Evolutionary conservation across 2,329 filamentous ascomycete genomes (phyloP).

Genomic region (Cercospora zeae-maydis): DNA sequence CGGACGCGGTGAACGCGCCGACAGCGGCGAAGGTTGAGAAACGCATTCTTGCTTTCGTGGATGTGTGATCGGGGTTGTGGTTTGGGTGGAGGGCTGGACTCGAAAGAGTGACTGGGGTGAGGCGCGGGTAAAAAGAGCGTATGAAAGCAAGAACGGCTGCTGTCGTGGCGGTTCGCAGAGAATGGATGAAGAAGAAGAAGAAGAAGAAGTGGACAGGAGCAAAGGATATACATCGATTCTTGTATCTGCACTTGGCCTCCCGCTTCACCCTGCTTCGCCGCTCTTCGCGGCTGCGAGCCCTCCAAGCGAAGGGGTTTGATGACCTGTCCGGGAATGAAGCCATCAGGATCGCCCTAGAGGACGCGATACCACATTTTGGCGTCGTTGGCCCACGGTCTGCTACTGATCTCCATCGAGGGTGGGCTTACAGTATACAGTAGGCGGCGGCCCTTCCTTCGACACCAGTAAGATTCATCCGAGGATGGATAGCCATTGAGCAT

Average conservation of each 20-base stretch:
- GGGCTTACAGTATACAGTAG: not conserved
- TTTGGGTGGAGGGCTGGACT: not conserved
- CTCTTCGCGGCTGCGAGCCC: not conserved
- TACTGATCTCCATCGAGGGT: constrained; percentile 2
- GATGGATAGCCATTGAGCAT: not conserved
- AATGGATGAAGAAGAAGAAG: not conserved
- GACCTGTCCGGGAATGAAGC: not conserved
- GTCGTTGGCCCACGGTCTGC: not conserved
- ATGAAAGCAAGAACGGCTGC: constrained; percentile 16
- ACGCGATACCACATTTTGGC: not conserved
- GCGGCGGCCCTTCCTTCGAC: not conserved
- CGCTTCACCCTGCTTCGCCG: not conserved
- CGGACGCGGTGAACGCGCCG: constrained; percentile 19
- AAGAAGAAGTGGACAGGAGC: not conserved
- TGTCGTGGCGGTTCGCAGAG: constrained; percentile 9
- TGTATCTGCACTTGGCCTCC: constrained; percentile 6
- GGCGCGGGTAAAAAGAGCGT: not conserved
- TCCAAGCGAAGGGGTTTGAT: constrained; percentile 7
- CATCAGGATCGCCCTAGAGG: not conserved
- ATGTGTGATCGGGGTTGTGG: not conserved
- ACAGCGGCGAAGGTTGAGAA: constrained; percentile 22
- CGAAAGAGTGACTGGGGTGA: constrained; percentile 24
- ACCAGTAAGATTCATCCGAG: not conserved
- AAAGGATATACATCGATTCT: constrained; percentile 4
- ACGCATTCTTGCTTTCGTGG: constrained; percentile 22